A percentile compares a stretch with the other conserved stretches of the same genome.
Evolutionary conservation across 345 rosid species (phyloP).

Genomic region (Populus deltoides): DNA sequence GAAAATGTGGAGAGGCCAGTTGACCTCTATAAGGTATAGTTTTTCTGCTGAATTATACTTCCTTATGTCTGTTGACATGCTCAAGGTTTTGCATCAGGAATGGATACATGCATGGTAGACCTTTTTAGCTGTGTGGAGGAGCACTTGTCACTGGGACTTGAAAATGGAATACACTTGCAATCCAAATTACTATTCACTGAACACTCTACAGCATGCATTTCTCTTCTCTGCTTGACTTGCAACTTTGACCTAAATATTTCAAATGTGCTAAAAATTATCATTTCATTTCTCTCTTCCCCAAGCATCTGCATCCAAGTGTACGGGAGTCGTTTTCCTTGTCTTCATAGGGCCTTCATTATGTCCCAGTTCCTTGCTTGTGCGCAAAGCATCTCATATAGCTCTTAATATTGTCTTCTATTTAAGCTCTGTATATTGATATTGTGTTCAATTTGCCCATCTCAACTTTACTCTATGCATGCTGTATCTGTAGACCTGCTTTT

Average conservation of each 20-base stretch:
- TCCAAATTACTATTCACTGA: no score
- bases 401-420: not conserved
- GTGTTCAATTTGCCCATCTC: not conserved
- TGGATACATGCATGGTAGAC: not conserved
- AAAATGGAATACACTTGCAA: no score
- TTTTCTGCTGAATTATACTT: conserved; percentile 9
- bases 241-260: not conserved
- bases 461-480: not conserved
- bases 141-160: not conserved
- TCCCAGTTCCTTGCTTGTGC: not conserved
- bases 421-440: not conserved
- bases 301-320: not conserved
- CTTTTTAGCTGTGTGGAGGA: not conserved
- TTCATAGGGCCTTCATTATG: not conserved
- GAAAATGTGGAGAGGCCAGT: conserved; percentile 92
- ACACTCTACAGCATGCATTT: no score
- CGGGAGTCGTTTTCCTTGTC: not conserved
- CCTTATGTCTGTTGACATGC: not conserved
- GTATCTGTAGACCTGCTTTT: not conserved
- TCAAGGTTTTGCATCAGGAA: not conserved
- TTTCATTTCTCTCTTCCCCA: not conserved
- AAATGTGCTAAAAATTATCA: not conserved
- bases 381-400: not conserved
- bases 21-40: conserved; percentile 91
- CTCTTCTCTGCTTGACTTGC: no score